Conservation (phyloP, 768 basidiomycete species). For the Daedalea quercina region DNA sequence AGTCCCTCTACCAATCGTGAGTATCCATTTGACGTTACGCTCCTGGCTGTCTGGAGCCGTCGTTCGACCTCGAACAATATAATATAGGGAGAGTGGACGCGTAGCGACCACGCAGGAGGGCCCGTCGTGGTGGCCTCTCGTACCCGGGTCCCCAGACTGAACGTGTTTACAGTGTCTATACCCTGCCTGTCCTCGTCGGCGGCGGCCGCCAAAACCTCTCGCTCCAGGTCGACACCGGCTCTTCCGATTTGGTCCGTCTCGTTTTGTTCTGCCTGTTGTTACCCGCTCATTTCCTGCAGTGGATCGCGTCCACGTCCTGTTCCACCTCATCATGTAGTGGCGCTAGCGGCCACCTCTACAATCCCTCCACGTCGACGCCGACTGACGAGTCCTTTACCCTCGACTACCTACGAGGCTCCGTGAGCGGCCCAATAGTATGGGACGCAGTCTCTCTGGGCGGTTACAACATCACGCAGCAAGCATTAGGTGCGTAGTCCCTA, state of each 20-base stretch:
- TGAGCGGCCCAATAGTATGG: constrained; percentile 63
- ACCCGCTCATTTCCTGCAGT: constrained; percentile 34
- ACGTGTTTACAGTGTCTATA: constrained; percentile 47
- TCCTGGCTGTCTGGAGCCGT: background rate
- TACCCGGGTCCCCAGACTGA: background rate
- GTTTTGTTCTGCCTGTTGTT: constrained; percentile 1
- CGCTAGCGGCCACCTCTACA: constrained; percentile 44
- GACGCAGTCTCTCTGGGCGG: constrained; percentile 57
- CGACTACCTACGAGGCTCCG: constrained; percentile 52
- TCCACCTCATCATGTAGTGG: constrained; percentile 43
- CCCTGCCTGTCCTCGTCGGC: constrained; percentile 54
- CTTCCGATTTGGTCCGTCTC: constrained; percentile 64
- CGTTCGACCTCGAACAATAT: background rate
- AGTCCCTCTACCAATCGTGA: constrained; percentile 53
- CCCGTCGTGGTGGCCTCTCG: too few relatives aligned
- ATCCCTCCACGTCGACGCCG: constrained; percentile 39
- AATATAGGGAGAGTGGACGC: too few relatives aligned
- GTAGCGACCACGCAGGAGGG: too few relatives aligned
- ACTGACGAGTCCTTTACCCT: constrained; percentile 44
- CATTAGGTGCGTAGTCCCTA: constrained; percentile 44
- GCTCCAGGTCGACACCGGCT: constrained; percentile 76
- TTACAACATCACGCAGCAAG: constrained; percentile 59
- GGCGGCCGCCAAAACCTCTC: constrained; percentile 39
- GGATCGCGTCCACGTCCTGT: constrained; percentile 69
- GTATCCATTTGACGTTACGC: constrained; percentile 21